A percentile compares a stretch with the other conserved stretches of the same genome.
phyloP scores from a whole-genome alignment of 345 rosid species.

The Physaria fendleri region DNA sequence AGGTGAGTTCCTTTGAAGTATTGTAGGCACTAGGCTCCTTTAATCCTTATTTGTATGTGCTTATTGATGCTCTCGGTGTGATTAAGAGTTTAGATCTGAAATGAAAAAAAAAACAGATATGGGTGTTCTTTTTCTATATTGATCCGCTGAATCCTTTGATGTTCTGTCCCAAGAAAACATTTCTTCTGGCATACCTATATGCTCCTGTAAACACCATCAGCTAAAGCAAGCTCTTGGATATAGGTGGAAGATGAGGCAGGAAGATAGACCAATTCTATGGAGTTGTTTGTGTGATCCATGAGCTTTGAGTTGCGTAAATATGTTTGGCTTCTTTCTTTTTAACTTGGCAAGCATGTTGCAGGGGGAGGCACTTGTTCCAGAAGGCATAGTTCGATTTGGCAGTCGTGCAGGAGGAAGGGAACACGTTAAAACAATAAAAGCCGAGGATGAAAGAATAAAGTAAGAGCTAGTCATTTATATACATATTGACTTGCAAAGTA shows the following conservation, averaged over 20 bases:
- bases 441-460: constrained; percentile 67
- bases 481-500: neutral
- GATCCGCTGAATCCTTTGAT: neutral
- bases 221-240: neutral
- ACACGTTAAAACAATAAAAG: constrained; percentile 53
- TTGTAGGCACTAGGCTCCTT: no score
- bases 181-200: neutral
- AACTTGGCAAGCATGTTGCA: constrained; percentile 20
- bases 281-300: neutral
- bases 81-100: neutral
- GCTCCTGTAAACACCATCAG: neutral
- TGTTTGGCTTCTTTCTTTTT: neutral
- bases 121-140: neutral
- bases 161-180: neutral
- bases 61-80: neutral
- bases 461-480: constrained; percentile 19
- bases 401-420: constrained; percentile 60
- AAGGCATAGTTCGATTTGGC: constrained; percentile 64
- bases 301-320: constrained; percentile 1
- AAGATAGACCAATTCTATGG: neutral
- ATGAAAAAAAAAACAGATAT: neutral
- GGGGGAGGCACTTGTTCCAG: constrained; percentile 98
- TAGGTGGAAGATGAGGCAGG: neutral
- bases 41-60: neutral
- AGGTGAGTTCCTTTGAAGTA: constrained; percentile 35